Percentiles rank a stretch among this genome's conserved stretches.
phyloP scores from a whole-genome alignment of 2,329 filamentous ascomycete genomes.

The Amauroascus verrucosus region DNA sequence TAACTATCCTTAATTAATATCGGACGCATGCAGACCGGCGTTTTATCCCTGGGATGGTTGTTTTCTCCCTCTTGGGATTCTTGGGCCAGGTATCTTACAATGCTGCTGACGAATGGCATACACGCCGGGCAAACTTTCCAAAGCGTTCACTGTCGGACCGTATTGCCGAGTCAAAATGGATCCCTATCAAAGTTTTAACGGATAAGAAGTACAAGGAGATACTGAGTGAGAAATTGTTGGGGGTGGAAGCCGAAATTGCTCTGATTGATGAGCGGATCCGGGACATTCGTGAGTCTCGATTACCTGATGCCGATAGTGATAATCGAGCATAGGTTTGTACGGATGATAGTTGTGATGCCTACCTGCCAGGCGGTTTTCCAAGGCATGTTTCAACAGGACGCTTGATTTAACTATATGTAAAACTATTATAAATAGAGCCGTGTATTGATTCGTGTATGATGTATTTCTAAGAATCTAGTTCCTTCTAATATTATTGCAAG shows the following conservation, averaged over 20 bases:
- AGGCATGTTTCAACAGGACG: no score
- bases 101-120: conserved; percentile 39
- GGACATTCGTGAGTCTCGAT: conserved; percentile 32
- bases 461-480: no score
- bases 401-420: no score
- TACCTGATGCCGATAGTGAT: background rate
- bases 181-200: conserved; percentile 58
- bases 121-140: conserved; percentile 27
- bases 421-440: no score
- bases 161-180: conserved; percentile 55
- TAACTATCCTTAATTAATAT: no score
- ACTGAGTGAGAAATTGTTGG: conserved; percentile 59
- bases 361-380: no score
- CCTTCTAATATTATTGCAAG: no score
- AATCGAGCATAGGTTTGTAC: background rate
- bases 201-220: conserved; percentile 64
- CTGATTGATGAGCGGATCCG: conserved; percentile 66
- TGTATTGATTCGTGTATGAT: no score
- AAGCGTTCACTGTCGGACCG: conserved; percentile 39
- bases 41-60: conserved; percentile 48
- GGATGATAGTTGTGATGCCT: no score
- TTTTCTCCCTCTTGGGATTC: conserved; percentile 50
- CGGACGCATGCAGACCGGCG: conserved; percentile 44
- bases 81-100: conserved; percentile 49
- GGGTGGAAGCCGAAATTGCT: conserved; percentile 65